Base-by-base conservation (phyloP, 192 early-diverging fungal species). In the Coemansia sp. region DNA sequence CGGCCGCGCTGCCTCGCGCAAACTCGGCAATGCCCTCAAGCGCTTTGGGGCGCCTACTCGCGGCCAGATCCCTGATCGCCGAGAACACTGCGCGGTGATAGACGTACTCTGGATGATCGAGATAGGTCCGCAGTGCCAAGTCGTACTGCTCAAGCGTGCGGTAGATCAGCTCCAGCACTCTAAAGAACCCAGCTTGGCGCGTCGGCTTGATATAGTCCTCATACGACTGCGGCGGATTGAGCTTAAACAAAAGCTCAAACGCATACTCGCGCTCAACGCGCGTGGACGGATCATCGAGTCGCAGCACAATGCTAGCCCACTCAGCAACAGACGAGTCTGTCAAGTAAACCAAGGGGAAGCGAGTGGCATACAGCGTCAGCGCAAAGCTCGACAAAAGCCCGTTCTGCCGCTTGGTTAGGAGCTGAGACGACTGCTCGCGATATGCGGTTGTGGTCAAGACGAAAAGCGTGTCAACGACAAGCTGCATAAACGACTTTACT, bases 401-500 rank as follows among this genome's bases (percentile, higher is more conserved):
- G 15, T 73, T 59, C 67, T 76, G 79, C 7, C 64, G 64, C 41
- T 43, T 51, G 14, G 68, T 49, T 17, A 80, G 60, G 8, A 65
- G 17, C 1, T 2, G 39, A 25, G 32, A 3, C 5, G 37, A 17
- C 12, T 38, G 17, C 25, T 64, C 47, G 7, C 46, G 14, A 24
- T 65, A 9, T 1, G 66, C 31, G 19, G 58, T 59, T 20, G 38
- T 67, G 3, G 71, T 57, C 54, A 76, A 29, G 1, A 66, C 46
- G 43, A 66, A 66, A n/a, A 76, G 29, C 3, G 79, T 70, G 39
- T 82, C 79, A 11, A 82, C 74, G 7, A 73, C 68, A 10, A 73
- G 69, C 63, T 82, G 79, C 4, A 68, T 37, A 19, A 82, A 42
- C 40, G 79, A 67, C 71, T 82, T 82, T 46, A 82, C 79, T 45